Evolutionary conservation across 1,284 basidiomycete genomes (phyloP), one percentile per base, ranked within the genome.

Genomic region (Chalciporus piperatoides): DNA sequence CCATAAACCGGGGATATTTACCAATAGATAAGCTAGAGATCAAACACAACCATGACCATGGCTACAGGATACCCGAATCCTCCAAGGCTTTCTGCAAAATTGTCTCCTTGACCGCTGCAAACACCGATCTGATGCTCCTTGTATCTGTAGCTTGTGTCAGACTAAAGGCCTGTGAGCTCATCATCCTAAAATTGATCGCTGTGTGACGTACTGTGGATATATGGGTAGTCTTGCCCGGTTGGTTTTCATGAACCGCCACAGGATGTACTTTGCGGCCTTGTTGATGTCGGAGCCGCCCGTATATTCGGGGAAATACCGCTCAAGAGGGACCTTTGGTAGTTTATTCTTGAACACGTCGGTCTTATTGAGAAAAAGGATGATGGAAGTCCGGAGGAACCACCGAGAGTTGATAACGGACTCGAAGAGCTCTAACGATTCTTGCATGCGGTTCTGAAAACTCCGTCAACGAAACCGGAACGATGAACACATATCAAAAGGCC

Each of bases 61-160:
- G 33, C 49, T 65, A 69, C 49, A 91, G 78, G 56, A 91, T 90
- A 41, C 88, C 88, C 0, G 86, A 89, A 59, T 92, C 90, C 63
- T 89, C 86, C 15, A 92, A 72, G 1, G 90, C 88, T 62, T 92
- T 92, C 70, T 93, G 91, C 52, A 96, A 67, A 55, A 97, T 95
- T n/a, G 93, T 96, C 74, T 98, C 96, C 73, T 97, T 97, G 55
- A 97, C 93, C 0, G 95, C 94, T 0, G 93, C 93, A 60, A 98
- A 97, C 8, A 98, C 94, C 0, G 97, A 79, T 56, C 91, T 80
- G 55, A 98, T 84, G 64, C 90, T 90, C 5, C 78, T 78, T 21
- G 86, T 90, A 64, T 90, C 88, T 39, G 87, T 90, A 35, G 86
- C 87, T 66, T 89, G 86, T 11, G 87, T 90, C 49, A 90, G 67